Evolutionary conservation across 441 rosid species (phyloP).

Genomic region (Rhodomyrtus psidioides): DNA sequence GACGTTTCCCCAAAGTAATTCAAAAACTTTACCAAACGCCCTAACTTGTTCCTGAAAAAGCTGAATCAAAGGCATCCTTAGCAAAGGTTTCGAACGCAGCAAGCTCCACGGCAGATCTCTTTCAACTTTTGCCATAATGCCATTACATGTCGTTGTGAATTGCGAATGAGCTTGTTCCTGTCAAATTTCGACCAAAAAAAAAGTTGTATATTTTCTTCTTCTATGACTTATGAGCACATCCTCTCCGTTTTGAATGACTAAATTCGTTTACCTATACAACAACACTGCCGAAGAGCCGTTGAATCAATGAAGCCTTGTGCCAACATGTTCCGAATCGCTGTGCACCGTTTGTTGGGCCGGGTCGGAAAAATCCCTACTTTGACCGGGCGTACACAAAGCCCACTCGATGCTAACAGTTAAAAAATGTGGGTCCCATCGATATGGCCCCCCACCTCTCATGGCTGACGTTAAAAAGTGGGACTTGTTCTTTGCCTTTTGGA

Average conservation of each 20-base stretch:
- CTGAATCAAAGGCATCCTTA: too few species aligned
- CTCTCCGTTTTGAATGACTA: too few species aligned
- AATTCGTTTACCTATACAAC: rapidly evolving
- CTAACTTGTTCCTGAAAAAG: too few species aligned
- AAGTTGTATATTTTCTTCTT: not conserved
- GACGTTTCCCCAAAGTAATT: too few species aligned
- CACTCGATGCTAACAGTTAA: not conserved
- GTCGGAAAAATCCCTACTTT: not conserved
- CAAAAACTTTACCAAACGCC: too few species aligned
- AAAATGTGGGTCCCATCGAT: not conserved
- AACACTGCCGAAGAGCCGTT: not conserved
- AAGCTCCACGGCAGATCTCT: not conserved
- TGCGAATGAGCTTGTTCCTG: not conserved
- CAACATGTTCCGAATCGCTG: not conserved
- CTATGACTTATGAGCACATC: not conserved
- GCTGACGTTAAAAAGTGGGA: not conserved
- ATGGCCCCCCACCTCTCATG: not conserved
- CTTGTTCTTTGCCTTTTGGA: not conserved
- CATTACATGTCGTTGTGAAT: not conserved
- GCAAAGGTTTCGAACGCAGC: not conserved
- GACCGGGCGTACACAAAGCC: not conserved
- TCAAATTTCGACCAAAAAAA: not conserved
- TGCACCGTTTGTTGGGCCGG: not conserved
- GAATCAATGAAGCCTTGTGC: not conserved
- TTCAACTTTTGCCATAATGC: not conserved